Evolutionary conservation across 2,329 filamentous ascomycete genomes (phyloP).

Genomic region (Diatrype stigma): DNA sequence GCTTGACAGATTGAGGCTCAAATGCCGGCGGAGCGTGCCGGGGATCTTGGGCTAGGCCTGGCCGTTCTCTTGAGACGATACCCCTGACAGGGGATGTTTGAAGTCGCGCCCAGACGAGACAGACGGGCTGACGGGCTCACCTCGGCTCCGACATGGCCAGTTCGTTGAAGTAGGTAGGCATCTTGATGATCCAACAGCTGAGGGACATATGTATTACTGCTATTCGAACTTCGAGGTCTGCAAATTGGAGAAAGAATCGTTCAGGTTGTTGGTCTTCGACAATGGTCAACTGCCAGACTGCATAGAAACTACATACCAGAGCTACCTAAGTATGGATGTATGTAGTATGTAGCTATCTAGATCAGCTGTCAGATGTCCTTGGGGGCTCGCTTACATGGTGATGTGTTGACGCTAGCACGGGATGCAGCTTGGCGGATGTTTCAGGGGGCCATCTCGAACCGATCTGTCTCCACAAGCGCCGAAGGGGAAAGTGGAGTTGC

Average conservation of each 20-base stretch:
- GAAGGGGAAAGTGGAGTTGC: not conserved
- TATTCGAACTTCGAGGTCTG: too few species aligned
- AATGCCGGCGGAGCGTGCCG: not conserved
- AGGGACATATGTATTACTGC: too few species aligned
- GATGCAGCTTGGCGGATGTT: not conserved
- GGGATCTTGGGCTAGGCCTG: too few species aligned
- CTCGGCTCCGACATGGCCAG: too few species aligned
- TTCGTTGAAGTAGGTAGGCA: too few species aligned
- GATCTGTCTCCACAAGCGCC: not conserved
- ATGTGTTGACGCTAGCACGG: not conserved
- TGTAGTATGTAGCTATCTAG: too few species aligned
- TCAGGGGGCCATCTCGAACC: not conserved
- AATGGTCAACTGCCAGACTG: too few species aligned
- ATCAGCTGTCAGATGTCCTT: not conserved
- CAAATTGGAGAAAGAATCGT: too few species aligned
- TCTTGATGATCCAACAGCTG: too few species aligned
- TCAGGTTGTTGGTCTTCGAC: too few species aligned
- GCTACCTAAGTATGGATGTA: not conserved
- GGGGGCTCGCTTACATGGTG: not conserved
- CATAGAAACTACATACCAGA: not conserved
- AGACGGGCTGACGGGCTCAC: not conserved
- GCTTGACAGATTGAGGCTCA: not conserved
- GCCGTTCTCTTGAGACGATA: not conserved
- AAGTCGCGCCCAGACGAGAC: not conserved
- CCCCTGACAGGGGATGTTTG: slow-evolving; percentile 1